Evolutionary conservation across 176 grass and related monocot species (phyloP), one percentile per base, ranked within the genome.

Genomic region (Rhynchospora breviuscula): DNA sequence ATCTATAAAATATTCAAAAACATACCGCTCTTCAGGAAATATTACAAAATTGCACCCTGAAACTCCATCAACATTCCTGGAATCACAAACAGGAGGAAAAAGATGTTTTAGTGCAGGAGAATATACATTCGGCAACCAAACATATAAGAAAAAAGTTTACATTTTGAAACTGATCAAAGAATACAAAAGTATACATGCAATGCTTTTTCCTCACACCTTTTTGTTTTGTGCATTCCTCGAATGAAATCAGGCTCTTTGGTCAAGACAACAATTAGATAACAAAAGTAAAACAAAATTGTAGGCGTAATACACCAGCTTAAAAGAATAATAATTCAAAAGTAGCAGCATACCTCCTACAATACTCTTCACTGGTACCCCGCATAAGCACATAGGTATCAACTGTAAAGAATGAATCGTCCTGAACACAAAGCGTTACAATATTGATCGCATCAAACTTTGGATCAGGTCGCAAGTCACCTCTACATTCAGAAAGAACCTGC

Each of bases 401-500:
- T 68, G 53, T 79, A 79, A 60, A 74, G 22, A 83, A 72, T 85
- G 73, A 31, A 70, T 94, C 92, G 71, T 94, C 95, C 84, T 91
- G 85, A 60, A 94, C 71, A 52, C 82, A 91, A 85, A 94, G 43
- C 51, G 90, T 91, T 86, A 94, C 88, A 83, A 84, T 87, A 82
- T 98, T 94, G 52, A 98, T 91, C 80, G 88, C 86, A 93, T 98
- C 95, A 88, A 91, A 87, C 40, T 82, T 86, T 64, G 95, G 95
- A 80, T 98, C 92, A 69, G 95, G 87, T 88, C 75, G 89, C 29
- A 93, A 83, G 60, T 94, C 87, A 33, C 90, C 92, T 88, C 87
- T 98, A 86, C 84, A 94, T 89, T 88, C 92, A 79, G 92, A 85
- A 76, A 90, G 87, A 79, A 94, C 90, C 95, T 98, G 89, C 45